These are phyloP conservation scores for Neocatenulostroma microsporum DNA, from an alignment of 2,329 filamentous ascomycete genomes.

Conservation along the genomic window DNA sequence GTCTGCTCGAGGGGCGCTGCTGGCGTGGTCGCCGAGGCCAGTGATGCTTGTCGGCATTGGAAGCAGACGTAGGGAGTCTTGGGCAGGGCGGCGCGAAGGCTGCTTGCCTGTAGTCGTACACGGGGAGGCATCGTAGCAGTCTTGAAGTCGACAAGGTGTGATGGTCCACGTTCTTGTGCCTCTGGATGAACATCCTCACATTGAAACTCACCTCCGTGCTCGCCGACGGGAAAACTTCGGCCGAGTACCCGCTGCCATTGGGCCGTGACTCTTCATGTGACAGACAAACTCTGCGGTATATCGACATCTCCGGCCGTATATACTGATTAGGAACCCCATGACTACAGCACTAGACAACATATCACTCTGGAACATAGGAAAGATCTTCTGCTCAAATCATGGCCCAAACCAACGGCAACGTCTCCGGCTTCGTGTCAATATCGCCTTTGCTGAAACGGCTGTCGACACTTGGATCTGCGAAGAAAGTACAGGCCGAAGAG, in stretches of 20 bases:
- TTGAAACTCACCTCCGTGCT: not conserved
- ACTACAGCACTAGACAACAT: too few species aligned
- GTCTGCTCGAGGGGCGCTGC: slow-evolving; percentile 47
- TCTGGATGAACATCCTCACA: too few species aligned
- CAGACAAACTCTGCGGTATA: too few species aligned
- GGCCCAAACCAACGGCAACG: slow-evolving; percentile 8
- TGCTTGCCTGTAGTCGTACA: slow-evolving; percentile 36
- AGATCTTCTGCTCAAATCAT: slow-evolving; percentile 6
- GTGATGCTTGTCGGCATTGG: slow-evolving; percentile 43
- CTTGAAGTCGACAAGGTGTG: not conserved
- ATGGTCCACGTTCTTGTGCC: too few species aligned
- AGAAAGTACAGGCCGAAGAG: slow-evolving; percentile 60
- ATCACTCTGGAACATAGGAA: not conserved
- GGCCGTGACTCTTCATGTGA: too few species aligned
- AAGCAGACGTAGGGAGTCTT: slow-evolving; percentile 25
- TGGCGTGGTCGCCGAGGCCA: slow-evolving; percentile 42
- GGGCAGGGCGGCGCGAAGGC: slow-evolving; percentile 27
- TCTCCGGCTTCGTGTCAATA: slow-evolving; percentile 42
- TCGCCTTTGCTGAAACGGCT: slow-evolving; percentile 66
- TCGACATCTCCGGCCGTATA: too few species aligned
- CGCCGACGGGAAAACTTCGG: too few species aligned
- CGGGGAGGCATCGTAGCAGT: slow-evolving; percentile 53
- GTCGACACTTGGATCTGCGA: slow-evolving; percentile 39
- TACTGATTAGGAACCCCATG: too few species aligned
- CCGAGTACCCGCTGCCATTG: too few species aligned